Base-by-base conservation (phyloP, 2,329 filamentous ascomycete species). In the Ceratocystis destructans region DNA sequence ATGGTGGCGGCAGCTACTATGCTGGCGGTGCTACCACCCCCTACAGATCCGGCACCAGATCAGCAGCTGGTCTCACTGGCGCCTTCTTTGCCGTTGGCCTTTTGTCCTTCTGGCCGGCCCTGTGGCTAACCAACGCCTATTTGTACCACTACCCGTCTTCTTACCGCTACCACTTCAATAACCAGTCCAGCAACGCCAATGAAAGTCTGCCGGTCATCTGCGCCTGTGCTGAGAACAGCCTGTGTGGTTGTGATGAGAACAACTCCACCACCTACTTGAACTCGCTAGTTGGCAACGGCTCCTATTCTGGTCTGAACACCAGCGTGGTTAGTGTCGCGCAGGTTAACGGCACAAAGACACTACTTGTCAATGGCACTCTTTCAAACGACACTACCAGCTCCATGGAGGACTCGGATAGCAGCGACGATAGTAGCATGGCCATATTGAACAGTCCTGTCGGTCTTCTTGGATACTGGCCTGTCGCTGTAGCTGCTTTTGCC, bases 301-400 rank as follows among this genome's bases (percentile, higher is more conserved):
- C 79, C 69, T 85, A 85, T 70, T 72, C 73, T 2, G 75, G 73
- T 2, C 76, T 88, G 64, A 86, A 90, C 76, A 79, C 83, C 71
- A 79, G 78, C 0, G 70, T 90, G 1, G 80, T 89, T 66, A 80
- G 78, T 12, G 81, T 92, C 0, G 82, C 80, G 1, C 67, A 73
- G 25, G 73, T 72, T 68, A 86, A 89, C 66, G 84, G 84, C 62
- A 87, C 80, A 1, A 76, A 76, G 69, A 86, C 83, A 1, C 80
- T 94, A 46, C 77, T 89, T 37, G 76, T 93, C 73, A 90, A 91
- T 73, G 89, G 89, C n/a, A 88, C 87, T 0, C 76, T 93, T 2
- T 82, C 85, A 37, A 87, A 88, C 70, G 84, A 83, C 62, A 88
- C 86, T 0, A 86, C 83, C 33, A 0, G 78, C 80, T 0, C 68